Base-by-base conservation (phyloP, 202 grass and related monocot species). In the Digitaria exilis region DNA sequence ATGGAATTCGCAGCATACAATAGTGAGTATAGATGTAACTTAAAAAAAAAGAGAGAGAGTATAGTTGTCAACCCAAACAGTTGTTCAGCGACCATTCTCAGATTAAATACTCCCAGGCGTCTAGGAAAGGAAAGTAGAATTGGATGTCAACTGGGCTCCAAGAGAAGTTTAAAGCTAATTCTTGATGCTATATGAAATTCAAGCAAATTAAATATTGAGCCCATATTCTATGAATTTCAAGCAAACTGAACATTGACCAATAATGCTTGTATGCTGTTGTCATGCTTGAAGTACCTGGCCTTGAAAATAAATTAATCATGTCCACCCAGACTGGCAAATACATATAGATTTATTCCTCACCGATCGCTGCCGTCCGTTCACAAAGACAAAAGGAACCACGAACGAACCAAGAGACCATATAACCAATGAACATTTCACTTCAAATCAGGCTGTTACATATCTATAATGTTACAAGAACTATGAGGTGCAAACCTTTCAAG, bases 381-480 rank as follows among this genome's bases (percentile, higher is more conserved):
- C 6, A 19, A 17, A 68, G 25, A n/a, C 6, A 52, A 15, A 54
- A 19, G 42, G 4, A 58, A 51, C 31, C 21, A 26, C 12, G 21
- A 5, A 17, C 6, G 14, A 68, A 84, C 45, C 60, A 69, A 16
- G 21, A 83, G 1, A 83, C 5, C 60, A 62, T 61, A 15, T 66
- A 71, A 79, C 77, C 70, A 79, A 39, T 78, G 78, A 35, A 64
- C 44, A 87, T 76, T 80, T 83, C 78, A 84, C 91, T 76, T 69
- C 49, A 85, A 85, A 92, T 44, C 84, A 59, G 19, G 10, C 71
- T 7, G 35, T 80, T 83, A 91, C 86, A 86, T 86, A 87, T 90
- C 67, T 86, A 85, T 85, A 87, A 84, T 91, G 73, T 88, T 99
- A 94, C 91, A 91, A 37, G 75, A 83, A 87, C 88, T 91, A 85